Conservation (phyloP, 2,329 filamentous ascomycete species). For the Pseudogymnoascus sp. region DNA sequence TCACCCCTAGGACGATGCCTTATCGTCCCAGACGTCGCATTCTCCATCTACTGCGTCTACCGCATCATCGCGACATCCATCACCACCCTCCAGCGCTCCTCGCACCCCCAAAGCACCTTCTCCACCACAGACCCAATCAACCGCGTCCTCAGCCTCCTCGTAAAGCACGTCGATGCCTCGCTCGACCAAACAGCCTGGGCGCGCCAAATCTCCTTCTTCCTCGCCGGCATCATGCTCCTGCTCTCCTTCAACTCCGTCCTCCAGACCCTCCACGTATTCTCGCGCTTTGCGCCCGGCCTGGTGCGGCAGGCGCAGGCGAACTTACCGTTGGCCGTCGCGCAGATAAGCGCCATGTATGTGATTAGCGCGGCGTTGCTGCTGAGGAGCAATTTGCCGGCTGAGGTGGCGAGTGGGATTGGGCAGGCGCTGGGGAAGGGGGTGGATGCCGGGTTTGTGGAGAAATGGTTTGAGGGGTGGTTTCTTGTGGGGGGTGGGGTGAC, state of each 20-base stretch:
- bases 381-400: conserved; percentile 66
- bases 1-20: conserved; percentile 59
- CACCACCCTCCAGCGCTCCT: conserved; percentile 54
- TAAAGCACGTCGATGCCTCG: conserved; percentile 74
- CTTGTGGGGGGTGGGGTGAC: conserved; percentile 58
- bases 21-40: conserved; percentile 53
- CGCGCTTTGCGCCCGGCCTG: conserved; percentile 65
- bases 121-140: conserved; percentile 73
- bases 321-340: conserved; percentile 67
- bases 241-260: conserved; percentile 73
- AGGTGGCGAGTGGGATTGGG: conserved; percentile 67
- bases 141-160: conserved; percentile 69
- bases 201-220: conserved; percentile 72
- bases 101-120: conserved; percentile 40
- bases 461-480: conserved; percentile 87
- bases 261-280: conserved; percentile 78
- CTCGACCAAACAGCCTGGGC: conserved; percentile 78
- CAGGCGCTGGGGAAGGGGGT: conserved; percentile 71
- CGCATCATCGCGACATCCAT: conserved; percentile 65
- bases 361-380: conserved; percentile 71
- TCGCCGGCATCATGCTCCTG: conserved; percentile 74
- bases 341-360: conserved; percentile 77
- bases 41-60: conserved; percentile 77
- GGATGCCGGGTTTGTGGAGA: conserved; percentile 59
- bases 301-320: conserved; percentile 63